A percentile compares a stretch with the other conserved stretches of the same genome.
Conservation (phyloP, 2,329 filamentous ascomycete species). For the Aspergillus tanneri region DNA sequence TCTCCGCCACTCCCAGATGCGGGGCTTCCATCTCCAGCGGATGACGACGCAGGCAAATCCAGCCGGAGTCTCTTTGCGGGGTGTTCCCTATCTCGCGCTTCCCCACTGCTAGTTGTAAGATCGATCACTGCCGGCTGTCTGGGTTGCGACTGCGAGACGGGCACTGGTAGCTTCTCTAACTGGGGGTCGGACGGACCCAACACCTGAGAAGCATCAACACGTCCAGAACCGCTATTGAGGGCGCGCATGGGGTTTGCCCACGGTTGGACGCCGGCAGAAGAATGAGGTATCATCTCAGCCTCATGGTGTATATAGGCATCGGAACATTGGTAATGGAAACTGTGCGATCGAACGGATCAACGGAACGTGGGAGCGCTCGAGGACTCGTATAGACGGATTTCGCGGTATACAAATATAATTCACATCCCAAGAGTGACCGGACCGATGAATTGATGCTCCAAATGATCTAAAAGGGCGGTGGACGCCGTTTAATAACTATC, state of each 20-base stretch:
- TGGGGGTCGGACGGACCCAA: slow-evolving; percentile 24
- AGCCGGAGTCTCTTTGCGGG: slow-evolving; percentile 38
- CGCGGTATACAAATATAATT: background rate
- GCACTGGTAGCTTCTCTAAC: slow-evolving; percentile 28
- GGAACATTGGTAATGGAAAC: slow-evolving; percentile 26
- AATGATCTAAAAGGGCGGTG: background rate
- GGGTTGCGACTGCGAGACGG: slow-evolving; percentile 23
- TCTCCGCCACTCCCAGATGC: slow-evolving; percentile 27
- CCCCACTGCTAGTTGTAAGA: slow-evolving; percentile 31
- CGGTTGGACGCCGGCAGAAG: slow-evolving; percentile 41
- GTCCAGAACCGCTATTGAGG: slow-evolving; percentile 31
- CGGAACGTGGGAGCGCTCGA: background rate
- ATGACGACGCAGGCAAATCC: slow-evolving; percentile 29
- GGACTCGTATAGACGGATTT: background rate
- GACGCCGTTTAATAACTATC: background rate
- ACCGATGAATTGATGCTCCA: background rate
- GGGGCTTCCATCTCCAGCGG: slow-evolving; percentile 23
- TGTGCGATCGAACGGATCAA: slow-evolving; percentile 5
- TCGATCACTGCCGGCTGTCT: slow-evolving; percentile 38
- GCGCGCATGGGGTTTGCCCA: slow-evolving; percentile 37
- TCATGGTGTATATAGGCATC: slow-evolving; percentile 36
- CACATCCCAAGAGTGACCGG: background rate
- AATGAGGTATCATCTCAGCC: slow-evolving; percentile 43
- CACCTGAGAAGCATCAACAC: slow-evolving; percentile 27
- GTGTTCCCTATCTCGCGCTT: slow-evolving; percentile 36